These are phyloP conservation scores for Irpex sp. DNA, from an alignment of 1,284 basidiomycete genomes.

Conservation along the genomic window DNA sequence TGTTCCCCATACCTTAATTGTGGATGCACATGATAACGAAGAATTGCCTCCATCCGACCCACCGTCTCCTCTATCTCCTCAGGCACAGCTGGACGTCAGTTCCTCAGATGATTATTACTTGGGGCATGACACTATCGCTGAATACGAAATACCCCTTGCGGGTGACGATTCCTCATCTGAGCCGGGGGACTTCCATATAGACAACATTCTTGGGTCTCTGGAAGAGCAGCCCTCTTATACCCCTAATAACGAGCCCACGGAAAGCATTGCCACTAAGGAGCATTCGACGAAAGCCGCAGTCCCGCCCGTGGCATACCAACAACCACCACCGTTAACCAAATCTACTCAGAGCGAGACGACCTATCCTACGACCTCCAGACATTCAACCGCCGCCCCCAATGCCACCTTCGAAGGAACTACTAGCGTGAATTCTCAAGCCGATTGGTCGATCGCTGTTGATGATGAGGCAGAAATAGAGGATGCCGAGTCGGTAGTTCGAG, in stretches of 20 bases:
- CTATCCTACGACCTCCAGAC: no score
- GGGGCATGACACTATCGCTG: neutral
- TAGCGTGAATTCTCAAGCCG: neutral
- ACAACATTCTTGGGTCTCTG: neutral
- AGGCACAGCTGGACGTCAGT: neutral
- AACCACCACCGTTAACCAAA: no score
- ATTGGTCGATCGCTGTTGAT: slow-evolving; percentile 10
- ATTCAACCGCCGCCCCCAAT: no score
- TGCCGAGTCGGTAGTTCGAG: slow-evolving; percentile 26
- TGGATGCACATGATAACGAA: neutral
- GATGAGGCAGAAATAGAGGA: slow-evolving; percentile 14
- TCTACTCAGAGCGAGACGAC: no score
- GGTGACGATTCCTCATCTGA: neutral
- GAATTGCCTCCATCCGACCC: slow-evolving; percentile 1
- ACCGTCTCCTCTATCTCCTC: neutral
- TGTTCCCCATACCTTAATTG: neutral
- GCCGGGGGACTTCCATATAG: neutral
- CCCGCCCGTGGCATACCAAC: no score
- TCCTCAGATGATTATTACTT: neutral
- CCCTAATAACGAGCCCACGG: neutral
- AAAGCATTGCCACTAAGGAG: neutral
- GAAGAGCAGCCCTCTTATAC: neutral
- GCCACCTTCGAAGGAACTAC: no score
- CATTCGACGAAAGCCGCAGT: neutral
- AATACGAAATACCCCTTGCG: slow-evolving; percentile 1